Evolutionary conservation across 202 grass and related monocot species (phyloP).

Genomic region (Brachypodium distachyon): DNA sequence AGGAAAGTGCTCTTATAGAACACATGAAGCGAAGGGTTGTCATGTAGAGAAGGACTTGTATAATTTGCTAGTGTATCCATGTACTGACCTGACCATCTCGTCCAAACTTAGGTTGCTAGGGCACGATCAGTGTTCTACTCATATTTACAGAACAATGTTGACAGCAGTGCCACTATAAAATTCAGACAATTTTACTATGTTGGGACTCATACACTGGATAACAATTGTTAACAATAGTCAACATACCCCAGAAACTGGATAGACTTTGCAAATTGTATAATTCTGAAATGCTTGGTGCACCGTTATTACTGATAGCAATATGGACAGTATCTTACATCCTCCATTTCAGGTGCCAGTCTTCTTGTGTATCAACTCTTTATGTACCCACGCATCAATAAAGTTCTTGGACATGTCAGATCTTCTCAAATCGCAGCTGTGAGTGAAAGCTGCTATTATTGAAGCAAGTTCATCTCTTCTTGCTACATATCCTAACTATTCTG

Average conservation of each 20-base stretch:
- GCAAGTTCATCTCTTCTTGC: background rate
- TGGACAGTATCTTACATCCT: background rate
- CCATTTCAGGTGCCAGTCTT: conserved; percentile 57
- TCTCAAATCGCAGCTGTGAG: conserved; percentile 48
- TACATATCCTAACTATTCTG: background rate
- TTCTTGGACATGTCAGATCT: conserved; percentile 51
- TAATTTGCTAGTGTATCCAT: background rate
- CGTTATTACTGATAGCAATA: background rate
- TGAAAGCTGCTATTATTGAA: conserved; percentile 7
- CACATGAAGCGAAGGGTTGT: background rate
- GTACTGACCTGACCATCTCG: background rate
- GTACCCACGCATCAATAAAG: conserved; percentile 51
- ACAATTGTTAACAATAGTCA: background rate
- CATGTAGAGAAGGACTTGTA: background rate
- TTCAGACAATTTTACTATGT: background rate
- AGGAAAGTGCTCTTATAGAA: too few species aligned
- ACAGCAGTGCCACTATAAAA: background rate
- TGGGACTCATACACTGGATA: background rate
- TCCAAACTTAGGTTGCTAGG: background rate
- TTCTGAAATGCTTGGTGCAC: background rate
- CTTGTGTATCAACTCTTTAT: conserved; percentile 67
- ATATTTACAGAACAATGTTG: background rate
- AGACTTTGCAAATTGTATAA: background rate
- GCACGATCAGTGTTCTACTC: background rate
- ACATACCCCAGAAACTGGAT: background rate